These are phyloP conservation scores for Eutypa lata DNA, from an alignment of 2,329 filamentous ascomycete genomes.

Conservation along the genomic window DNA sequence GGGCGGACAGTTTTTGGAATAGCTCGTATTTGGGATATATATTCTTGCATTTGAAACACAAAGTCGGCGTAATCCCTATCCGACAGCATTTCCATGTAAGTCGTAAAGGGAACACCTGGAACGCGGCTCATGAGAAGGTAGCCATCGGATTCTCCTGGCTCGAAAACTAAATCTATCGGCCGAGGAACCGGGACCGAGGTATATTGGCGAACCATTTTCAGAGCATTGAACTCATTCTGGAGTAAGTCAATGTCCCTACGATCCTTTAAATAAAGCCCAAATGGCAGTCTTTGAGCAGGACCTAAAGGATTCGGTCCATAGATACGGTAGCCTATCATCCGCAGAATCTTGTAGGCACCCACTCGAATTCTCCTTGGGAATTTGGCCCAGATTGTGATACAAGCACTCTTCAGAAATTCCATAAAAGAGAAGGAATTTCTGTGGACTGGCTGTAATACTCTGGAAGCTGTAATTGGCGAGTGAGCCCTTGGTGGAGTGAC, in stretches of 20 bases:
- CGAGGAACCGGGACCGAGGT: constrained; percentile 25
- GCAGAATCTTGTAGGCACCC: constrained; percentile 15
- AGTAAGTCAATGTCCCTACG: constrained; percentile 4
- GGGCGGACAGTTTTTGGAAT: constrained; percentile 17
- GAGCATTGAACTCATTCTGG: constrained; percentile 27
- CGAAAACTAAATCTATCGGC: constrained; percentile 21
- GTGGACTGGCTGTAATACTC: neutral
- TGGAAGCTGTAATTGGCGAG: neutral
- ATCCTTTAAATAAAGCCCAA: constrained; percentile 30
- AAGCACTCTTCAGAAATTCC: constrained; percentile 4
- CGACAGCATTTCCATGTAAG: constrained; percentile 21
- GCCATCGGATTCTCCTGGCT: constrained; percentile 1
- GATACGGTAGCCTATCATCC: constrained; percentile 12
- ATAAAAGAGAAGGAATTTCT: neutral
- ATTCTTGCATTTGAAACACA: constrained; percentile 19
- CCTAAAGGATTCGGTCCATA: constrained; percentile 12
- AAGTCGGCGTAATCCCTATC: constrained; percentile 21
- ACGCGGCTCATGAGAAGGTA: constrained; percentile 21
- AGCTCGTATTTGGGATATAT: constrained; percentile 23
- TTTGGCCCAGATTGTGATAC: constrained; percentile 15
- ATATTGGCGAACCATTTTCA: constrained; percentile 19
- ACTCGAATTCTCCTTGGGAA: constrained; percentile 13
- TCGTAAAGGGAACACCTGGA: constrained; percentile 15
- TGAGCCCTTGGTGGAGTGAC: neutral
- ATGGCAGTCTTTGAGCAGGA: constrained; percentile 23